Evolutionary conservation across 345 rosid species (phyloP).

Genomic region (Salix viminalis): DNA sequence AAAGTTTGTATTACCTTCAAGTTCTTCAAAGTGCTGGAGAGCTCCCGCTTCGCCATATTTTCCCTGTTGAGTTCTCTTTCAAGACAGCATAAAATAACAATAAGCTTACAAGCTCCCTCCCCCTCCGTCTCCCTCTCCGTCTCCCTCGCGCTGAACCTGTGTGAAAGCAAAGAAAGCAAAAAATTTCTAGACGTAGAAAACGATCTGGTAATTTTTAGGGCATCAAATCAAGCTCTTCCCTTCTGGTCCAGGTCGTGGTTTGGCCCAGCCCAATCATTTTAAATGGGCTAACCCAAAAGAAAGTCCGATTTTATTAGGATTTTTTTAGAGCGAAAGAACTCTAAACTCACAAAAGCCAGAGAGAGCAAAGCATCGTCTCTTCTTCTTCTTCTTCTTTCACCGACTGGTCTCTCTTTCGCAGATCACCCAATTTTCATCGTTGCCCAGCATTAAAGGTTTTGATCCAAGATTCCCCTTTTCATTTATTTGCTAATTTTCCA

Average conservation of each 20-base stretch:
- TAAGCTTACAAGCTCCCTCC: not conserved
- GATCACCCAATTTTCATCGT: not conserved
- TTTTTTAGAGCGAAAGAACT: not conserved
- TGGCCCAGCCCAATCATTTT: not conserved
- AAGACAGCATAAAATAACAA: not conserved
- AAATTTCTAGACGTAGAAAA: not conserved
- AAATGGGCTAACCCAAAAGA: not conserved
- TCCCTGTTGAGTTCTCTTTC: not conserved
- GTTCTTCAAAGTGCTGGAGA: constrained; percentile 75
- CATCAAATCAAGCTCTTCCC: not conserved
- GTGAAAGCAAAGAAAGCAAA: not conserved
- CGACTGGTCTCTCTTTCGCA: not conserved
- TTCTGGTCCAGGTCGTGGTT: not conserved
- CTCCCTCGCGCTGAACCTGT: not conserved
- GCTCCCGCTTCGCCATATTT: constrained; percentile 77
- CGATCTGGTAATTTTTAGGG: not conserved
- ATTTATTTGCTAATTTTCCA: not conserved
- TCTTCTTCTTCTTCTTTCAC: not conserved
- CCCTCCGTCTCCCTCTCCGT: not conserved
- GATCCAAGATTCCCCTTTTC: not conserved
- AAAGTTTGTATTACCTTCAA: constrained; percentile 57
- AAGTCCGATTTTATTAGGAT: not conserved
- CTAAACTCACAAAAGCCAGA: not conserved
- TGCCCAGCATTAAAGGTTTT: not conserved
- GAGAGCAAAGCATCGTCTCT: not conserved